Evolutionary conservation across 495 filamentous ascomycete genomes (phyloP), one percentile per base, ranked within the genome.

Genomic region (Annulohypoxylon moriforme): DNA sequence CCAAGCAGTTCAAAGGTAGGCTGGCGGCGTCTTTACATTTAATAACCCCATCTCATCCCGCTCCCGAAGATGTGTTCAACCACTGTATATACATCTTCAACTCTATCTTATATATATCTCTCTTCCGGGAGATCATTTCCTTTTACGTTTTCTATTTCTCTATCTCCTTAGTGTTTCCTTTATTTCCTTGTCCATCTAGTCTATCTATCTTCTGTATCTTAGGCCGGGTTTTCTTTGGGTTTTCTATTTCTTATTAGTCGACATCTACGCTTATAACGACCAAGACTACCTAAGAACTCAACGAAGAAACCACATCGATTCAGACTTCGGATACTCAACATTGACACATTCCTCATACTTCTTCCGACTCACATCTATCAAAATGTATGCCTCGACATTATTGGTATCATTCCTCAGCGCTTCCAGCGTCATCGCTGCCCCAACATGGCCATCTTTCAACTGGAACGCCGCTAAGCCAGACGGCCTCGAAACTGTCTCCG

Each of bases 371-470:
- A 75, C 33, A 63, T 46, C 13, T 52, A 64, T 59, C 57, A 82
- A 74, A 38, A 87, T 88, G 85, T 78, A 79, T 61, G 77, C 76
- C 67, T 81, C 81, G 58, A 76, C 83, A 59, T 66, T 85, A 64
- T 65, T 87, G 22, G 71, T 79, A 20, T 81, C 85, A 34, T 78
- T 82, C 57, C 80, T 87, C 62, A 78, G 79, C 76, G 81, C 81
- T 70, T 76, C 80, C 29, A 67, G 72, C 59, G 83, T 78, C 67
- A 75, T 81, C 38, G 82, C 84, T 18, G 85, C 85, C n/a, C 86
- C 86, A 3, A 76, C 76, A 57, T 80, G 76, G 71, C 84, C 84
- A 33, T 71, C 79, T 1, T 33, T 83, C 69, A 76, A 76, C 68
- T 46, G 72, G 36, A 76, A 76, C 18, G 73, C 77, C 10, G 70